phyloP scores from a whole-genome alignment of 2,329 filamentous ascomycete genomes.

The Fusarium sp. region DNA sequence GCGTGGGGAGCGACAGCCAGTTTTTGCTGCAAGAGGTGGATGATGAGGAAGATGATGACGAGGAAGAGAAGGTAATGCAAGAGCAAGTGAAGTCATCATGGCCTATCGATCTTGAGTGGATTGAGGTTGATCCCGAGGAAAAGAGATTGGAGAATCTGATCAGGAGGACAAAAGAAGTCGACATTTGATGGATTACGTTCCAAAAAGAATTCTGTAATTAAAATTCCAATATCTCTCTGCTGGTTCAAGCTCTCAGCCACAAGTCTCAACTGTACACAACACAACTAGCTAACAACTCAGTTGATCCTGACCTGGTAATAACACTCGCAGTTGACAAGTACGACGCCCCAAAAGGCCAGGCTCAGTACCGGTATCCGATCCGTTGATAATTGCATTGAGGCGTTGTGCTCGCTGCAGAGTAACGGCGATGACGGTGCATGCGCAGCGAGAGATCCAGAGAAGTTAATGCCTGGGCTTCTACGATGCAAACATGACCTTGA shows the following conservation, averaged over 20 bases:
- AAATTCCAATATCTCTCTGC: too few species aligned
- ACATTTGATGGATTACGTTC: not conserved
- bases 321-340: conserved; percentile 3
- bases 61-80: not conserved
- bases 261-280: too few species aligned
- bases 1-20: accelerated
- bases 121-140: not conserved
- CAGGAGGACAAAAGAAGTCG: not conserved
- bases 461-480: not conserved
- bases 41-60: not conserved
- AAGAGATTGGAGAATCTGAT: not conserved
- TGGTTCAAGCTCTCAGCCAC: too few species aligned
- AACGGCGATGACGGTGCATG: not conserved
- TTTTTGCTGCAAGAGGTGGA: not conserved
- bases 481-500: not conserved
- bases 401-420: conserved; percentile 7
- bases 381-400: conserved; percentile 4
- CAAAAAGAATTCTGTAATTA: too few species aligned
- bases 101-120: not conserved
- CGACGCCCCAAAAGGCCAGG: not conserved
- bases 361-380: not conserved
- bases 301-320: not conserved
- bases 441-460: not conserved
- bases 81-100: not conserved
- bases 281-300: too few species aligned